Conservation (phyloP, 2,329 filamentous ascomycete genomes). For the Trichoderma harzianum region DNA sequence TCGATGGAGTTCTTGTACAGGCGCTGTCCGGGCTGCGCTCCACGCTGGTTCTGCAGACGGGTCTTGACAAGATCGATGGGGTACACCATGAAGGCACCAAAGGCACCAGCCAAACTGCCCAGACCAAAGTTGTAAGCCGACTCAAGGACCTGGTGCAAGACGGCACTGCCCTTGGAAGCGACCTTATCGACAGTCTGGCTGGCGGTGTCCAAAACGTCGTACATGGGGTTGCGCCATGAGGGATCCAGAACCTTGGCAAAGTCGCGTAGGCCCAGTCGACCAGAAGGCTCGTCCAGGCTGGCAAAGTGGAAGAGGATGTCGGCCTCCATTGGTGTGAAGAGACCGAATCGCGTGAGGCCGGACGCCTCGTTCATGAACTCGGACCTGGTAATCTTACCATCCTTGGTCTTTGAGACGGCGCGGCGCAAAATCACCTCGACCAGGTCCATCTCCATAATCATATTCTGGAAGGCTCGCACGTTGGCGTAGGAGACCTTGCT, state of each 20-base stretch:
- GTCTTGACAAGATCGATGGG: conserved; percentile 99
- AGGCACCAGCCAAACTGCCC: conserved; percentile 87
- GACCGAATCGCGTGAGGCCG: conserved; percentile 84
- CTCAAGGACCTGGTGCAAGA: conserved; percentile 59
- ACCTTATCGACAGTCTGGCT: conserved; percentile 35
- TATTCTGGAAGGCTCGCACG: conserved; percentile 95
- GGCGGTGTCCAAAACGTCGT: conserved; percentile 46
- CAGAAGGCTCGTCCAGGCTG: conserved; percentile 83
- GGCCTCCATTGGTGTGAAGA: conserved; percentile 97
- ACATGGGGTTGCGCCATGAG: conserved; percentile 71
- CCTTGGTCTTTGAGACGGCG: conserved; percentile 75
- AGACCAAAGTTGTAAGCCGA: conserved; percentile 88
- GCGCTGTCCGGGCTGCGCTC: conserved; percentile 74
- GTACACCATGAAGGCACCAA: conserved; percentile 99
- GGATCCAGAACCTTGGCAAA: conserved; percentile 95
- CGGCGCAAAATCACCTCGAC: conserved; percentile 90
- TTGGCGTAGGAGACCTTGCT: conserved; percentile 98
- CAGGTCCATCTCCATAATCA: conserved; percentile 96
- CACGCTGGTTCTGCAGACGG: conserved; percentile 94
- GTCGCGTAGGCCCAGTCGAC: conserved; percentile 74
- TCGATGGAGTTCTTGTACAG: conserved; percentile 97
- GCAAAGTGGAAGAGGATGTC: conserved; percentile 99
- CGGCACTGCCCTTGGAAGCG: conserved; percentile 26
- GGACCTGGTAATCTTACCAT: conserved; percentile 89
- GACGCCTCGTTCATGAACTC: conserved; percentile 96